Percentiles rank a stretch among this genome's conserved stretches.
phyloP scores from a whole-genome alignment of 176 grass and related monocot genomes.

The Musa itinerans region DNA sequence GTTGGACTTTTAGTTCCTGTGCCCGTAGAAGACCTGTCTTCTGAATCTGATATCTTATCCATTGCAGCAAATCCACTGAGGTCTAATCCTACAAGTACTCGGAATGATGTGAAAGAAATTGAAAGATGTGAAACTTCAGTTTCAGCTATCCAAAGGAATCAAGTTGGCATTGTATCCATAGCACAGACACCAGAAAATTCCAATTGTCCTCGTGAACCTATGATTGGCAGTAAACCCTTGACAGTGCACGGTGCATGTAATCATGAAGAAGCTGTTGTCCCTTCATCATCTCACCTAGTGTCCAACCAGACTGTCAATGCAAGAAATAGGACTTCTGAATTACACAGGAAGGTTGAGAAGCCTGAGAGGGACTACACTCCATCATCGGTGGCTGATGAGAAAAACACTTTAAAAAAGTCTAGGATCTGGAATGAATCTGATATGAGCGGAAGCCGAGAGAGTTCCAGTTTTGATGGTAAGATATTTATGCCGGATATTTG shows the following conservation, averaged over 20 bases:
- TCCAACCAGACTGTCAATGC: background rate
- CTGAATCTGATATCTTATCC: background rate
- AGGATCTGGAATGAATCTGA: constrained; percentile 15
- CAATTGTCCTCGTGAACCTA: background rate
- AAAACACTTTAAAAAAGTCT: background rate
- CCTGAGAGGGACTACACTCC: background rate
- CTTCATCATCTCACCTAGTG: background rate
- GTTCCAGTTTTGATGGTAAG: constrained; percentile 5
- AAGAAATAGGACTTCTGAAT: background rate
- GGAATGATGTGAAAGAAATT: background rate
- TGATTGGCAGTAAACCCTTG: too few species aligned
- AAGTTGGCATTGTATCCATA: background rate
- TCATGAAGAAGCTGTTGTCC: background rate
- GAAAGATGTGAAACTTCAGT: background rate
- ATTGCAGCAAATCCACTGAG: background rate
- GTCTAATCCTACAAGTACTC: background rate
- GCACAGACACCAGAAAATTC: background rate
- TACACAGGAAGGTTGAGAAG: background rate
- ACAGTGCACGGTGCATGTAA: too few species aligned
- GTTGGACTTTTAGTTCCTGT: background rate
- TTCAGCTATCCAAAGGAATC: background rate
- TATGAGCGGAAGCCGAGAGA: background rate
- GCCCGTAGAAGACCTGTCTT: background rate
- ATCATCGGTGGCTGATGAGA: constrained; percentile 9
- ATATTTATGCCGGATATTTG: background rate